A percentile compares a stretch with the other conserved stretches of the same genome.
Evolutionary conservation across 1,284 basidiomycete genomes (phyloP).

Genomic region (Leccinum subrobustum): DNA sequence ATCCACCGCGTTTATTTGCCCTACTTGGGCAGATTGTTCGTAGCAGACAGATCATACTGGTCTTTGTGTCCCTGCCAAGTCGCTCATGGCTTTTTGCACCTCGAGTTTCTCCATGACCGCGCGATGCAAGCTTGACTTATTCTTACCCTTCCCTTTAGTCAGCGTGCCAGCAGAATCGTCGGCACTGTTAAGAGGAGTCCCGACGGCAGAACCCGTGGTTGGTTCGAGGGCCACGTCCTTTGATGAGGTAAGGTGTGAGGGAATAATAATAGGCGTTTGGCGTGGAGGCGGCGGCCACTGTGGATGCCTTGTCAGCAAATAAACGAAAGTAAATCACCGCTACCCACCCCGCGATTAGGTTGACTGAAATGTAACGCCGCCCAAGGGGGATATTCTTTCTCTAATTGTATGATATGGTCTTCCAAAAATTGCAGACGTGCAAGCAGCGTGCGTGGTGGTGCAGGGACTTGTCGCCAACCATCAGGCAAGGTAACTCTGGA

Average conservation of each 20-base stretch:
- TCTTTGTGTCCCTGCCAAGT: constrained; percentile 40
- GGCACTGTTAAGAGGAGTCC: constrained; percentile 8
- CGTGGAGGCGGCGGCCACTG: constrained; percentile 82
- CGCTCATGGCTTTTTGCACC: constrained; percentile 69
- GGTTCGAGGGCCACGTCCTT: constrained; percentile 19
- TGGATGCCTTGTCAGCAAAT: constrained; percentile 7
- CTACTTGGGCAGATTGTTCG: background rate
- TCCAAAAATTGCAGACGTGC: constrained; percentile 67
- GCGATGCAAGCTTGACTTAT: constrained; percentile 64
- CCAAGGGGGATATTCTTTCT: constrained; percentile 81
- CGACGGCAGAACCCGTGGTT: constrained; percentile 7
- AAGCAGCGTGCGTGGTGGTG: constrained; percentile 59
- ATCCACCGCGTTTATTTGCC: background rate
- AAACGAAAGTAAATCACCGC: background rate
- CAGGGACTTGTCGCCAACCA: constrained; percentile 52
- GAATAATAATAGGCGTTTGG: constrained; percentile 68
- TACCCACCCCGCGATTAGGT: constrained; percentile 71
- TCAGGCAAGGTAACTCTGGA: background rate
- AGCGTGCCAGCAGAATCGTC: constrained; percentile 9
- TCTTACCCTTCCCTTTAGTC: constrained; percentile 37
- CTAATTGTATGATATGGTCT: constrained; percentile 69
- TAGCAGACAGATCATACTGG: background rate
- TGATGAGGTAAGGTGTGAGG: constrained; percentile 49
- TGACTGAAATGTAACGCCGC: constrained; percentile 81
- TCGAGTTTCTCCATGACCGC: constrained; percentile 74